Conservation (phyloP, 495 filamentous ascomycete genomes). For the Chaetomium cochliodes region DNA sequence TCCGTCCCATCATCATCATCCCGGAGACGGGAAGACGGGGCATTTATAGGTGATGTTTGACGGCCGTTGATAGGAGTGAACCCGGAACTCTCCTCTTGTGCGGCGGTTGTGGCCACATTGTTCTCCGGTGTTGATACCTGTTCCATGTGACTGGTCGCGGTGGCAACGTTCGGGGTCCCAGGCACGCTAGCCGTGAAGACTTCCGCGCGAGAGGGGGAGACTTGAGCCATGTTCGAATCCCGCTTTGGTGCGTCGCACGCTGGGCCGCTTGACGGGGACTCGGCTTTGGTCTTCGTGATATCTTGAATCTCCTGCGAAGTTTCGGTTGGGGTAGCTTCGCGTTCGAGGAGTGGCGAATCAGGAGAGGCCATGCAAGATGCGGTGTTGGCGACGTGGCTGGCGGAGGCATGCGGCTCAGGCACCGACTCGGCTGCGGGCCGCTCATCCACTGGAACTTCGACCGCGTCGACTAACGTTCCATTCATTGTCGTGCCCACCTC, state of each 20-base stretch:
- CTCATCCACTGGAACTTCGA: neutral
- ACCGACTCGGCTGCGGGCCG: neutral
- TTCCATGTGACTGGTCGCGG: neutral
- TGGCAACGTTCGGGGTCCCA: neutral
- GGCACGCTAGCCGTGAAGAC: neutral
- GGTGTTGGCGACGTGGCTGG: conserved; percentile 23
- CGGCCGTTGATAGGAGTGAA: conserved; percentile 39
- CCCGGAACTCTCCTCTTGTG: conserved; percentile 24
- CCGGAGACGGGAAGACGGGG: neutral
- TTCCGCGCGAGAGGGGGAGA: neutral
- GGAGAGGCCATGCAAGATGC: conserved; percentile 19
- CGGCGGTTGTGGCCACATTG: neutral
- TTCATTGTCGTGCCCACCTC: neutral
- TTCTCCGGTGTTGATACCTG: neutral
- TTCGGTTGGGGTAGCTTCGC: neutral
- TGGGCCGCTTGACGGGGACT: neutral
- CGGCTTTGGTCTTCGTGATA: too few relatives aligned
- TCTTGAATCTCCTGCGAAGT: neutral
- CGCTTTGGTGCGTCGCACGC: neutral
- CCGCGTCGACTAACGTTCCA: neutral
- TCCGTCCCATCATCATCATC: conserved; percentile 20
- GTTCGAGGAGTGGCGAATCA: conserved; percentile 24
- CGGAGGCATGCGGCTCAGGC: neutral
- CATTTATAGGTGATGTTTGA: conserved; percentile 23
- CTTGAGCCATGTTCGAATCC: neutral